These are phyloP conservation scores for Corallochytrium limacisporum DNA, from an alignment of 78 protist genomes.

Conservation along the genomic window DNA sequence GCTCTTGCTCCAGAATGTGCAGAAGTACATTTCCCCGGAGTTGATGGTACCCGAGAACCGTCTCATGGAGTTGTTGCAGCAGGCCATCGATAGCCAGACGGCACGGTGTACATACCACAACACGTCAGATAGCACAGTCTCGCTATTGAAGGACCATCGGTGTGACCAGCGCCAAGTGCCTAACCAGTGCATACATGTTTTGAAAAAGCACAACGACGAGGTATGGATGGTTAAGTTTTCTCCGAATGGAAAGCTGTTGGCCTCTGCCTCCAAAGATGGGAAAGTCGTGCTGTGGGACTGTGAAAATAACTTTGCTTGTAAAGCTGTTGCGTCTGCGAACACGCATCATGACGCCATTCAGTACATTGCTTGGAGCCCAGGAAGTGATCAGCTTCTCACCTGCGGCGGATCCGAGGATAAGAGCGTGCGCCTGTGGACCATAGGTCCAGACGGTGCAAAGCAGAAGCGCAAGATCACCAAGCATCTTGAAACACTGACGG, in stretches of 20 bases:
- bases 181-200: background rate
- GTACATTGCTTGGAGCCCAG: background rate
- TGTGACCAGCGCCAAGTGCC: conserved; percentile 19
- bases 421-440: conserved; percentile 14
- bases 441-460: background rate
- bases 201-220: conserved; percentile 61
- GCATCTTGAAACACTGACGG: conserved; percentile 45
- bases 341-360: background rate
- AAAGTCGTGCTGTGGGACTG: conserved; percentile 47
- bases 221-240: conserved; percentile 58
- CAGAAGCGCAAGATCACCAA: conserved; percentile 7
- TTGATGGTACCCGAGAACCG: conserved; percentile 44
- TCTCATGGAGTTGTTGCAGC: conserved; percentile 44
- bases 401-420: conserved; percentile 26
- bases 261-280: conserved; percentile 56
- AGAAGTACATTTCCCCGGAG: conserved; percentile 35
- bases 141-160: conserved; percentile 39
- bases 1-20: too few relatives aligned
- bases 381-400: conserved; percentile 17
- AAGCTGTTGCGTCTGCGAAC: background rate
- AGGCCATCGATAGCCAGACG: conserved; percentile 36
- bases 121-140: background rate
- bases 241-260: conserved; percentile 41
- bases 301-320: background rate
- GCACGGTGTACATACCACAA: conserved; percentile 42